A percentile compares a stretch with the other conserved stretches of the same genome.
Evolutionary conservation across 164 flowering plant genomes (phyloP).

Genomic region (Vitis riparia): DNA sequence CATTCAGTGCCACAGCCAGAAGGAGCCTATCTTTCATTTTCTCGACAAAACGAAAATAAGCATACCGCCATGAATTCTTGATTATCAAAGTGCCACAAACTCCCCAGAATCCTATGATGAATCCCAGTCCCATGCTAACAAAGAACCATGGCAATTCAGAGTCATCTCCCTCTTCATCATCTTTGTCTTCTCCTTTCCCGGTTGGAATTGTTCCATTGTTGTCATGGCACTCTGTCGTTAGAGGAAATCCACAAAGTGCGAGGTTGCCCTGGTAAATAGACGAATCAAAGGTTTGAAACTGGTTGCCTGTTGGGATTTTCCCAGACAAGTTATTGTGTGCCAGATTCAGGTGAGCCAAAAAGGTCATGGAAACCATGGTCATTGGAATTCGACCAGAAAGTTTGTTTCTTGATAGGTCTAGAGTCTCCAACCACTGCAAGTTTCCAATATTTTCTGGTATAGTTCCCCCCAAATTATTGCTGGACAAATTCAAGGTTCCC

Average conservation of each 20-base stretch:
- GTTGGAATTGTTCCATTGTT: too few relatives aligned
- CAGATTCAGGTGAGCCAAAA: constrained; percentile 26
- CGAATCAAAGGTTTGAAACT: too few relatives aligned
- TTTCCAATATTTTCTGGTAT: constrained; percentile 11
- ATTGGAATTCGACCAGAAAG: constrained; percentile 28
- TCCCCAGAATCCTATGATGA: constrained; percentile 15
- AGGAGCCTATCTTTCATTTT: background rate
- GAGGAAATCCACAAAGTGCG: too few relatives aligned
- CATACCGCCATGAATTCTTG: constrained; percentile 1
- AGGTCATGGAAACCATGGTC: constrained; percentile 16
- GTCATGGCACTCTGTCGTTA: too few relatives aligned
- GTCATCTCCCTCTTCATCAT: background rate
- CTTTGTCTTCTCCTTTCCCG: background rate
- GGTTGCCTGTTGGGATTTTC: too few relatives aligned
- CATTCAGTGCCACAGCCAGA: too few relatives aligned
- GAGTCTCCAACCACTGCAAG: constrained; percentile 15
- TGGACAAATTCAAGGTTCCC: constrained; percentile 26
- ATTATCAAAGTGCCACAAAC: constrained; percentile 7
- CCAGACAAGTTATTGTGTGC: constrained; percentile 14
- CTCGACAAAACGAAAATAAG: background rate
- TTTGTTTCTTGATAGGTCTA: constrained; percentile 30
- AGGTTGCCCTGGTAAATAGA: too few relatives aligned
- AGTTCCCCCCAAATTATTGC: constrained; percentile 29
- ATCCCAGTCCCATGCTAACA: constrained; percentile 7
- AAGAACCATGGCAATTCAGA: background rate